Evolutionary conservation across 2,329 filamentous ascomycete species (phyloP), one percentile per base, ranked within the genome.

Genomic region (Ophiostoma angusticollis): DNA sequence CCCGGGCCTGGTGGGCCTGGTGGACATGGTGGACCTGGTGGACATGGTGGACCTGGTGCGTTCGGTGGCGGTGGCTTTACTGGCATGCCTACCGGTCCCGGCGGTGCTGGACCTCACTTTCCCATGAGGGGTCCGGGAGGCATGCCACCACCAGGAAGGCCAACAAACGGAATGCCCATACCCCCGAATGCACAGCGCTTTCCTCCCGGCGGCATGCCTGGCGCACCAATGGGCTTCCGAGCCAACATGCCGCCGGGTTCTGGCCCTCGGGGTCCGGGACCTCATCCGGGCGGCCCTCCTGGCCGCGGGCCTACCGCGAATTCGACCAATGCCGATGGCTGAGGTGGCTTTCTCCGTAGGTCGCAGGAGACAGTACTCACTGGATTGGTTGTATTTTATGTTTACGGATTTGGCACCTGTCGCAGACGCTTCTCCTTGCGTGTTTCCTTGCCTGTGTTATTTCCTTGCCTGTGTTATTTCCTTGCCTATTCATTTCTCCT

Each of bases 191-290:
- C 37, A 19, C 31, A 29, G 24, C 37, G 37, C 9, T 29, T 34
- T 9, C 25, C 28, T 16, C 28, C 33, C 6, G 34, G 28, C 4
- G 14, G 22, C n/a, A n/a, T n/a, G 2, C 25, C 29, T 9, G 33
- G 33, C 5, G 39, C 29, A 11, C 39, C 18, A n/a, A n/a, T n/a
- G 14, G 39, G 22, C 11, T 29, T 21, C 23, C 37, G 37, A n/a
- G 37, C 31, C 4, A 9, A 23, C 9, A 33, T 33, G 37, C 30
- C 29, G 13, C 2, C 37, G 8, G 37, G 30, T 5, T 21, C 27
- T 3, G 29, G 21, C 16, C 36, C 36, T 11, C 16, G 29, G 8
- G 29, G 36, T 5, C 29, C 35, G 9, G 35, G 33, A n/a, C n/a
- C n/a, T 9, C 23, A 18, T 12, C 35, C 35, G 6, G 35, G 28